Evolutionary conservation across 225 moss, liverwort and hornwort genomes (phyloP), one percentile per base, ranked within the genome.

Genomic region (Pleurozium schreberi): DNA sequence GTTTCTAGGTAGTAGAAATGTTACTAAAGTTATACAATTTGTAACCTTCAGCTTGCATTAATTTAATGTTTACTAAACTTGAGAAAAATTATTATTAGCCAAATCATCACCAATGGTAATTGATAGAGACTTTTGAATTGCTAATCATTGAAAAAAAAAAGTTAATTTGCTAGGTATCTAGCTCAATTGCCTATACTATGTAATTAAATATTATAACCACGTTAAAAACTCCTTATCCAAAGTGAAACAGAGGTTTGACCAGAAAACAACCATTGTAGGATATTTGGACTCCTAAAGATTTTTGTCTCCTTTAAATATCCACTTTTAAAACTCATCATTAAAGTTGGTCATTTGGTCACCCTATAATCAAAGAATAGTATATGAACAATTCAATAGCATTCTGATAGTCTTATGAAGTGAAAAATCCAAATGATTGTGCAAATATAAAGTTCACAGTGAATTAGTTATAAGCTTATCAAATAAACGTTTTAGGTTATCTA

Each of bases 281-380:
- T 33, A 75, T 49, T 74, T 50, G 16, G 8, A 33, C 20, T 49
- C 20, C 12, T 19, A 75, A 20, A 0, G 7, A 12, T 49, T 20
- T 19, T 7, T 75, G 6, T 28, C 11, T 49, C 12, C 8, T 12
- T 20, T 49, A 11, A 75, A 49, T 20, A 49, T 75, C 19, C 1
- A 49, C 1, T 31, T 4, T 47, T 11, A 18, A 74, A 74, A 18
- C 0, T 0, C 0, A 0, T 73, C 30, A 45, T 3, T 47, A 47
- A 3, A 49, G 33, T 49, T 75, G 4, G 11, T 75, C 7, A 49
- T 49, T 49, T 75, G 4, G 11, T 75, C 7, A 2, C 12, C 33
- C 7, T 33, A 19, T 19, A 33, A 8, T 25, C 23, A 25, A 42
- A 70, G 23, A 70, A 14, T 42, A 70, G 3, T 14, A 8, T 7